phyloP scores from a whole-genome alignment of 1,139 yeast genomes.

The Chernovozyma sophiae-reginae region DNA sequence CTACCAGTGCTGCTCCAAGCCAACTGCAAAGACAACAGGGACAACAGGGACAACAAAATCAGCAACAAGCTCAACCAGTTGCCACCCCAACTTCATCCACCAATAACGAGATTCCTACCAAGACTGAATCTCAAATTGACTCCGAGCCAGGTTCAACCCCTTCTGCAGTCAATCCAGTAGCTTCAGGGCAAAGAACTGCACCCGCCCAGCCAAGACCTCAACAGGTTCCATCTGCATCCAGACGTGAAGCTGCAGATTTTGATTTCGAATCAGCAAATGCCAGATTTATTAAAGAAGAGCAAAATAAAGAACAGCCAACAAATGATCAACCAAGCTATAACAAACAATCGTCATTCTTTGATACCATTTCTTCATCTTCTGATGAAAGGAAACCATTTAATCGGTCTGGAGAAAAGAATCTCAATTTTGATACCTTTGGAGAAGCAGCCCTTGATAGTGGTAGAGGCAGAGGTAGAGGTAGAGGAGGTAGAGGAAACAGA shows the following conservation, averaged over 20 bases:
- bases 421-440: constrained; percentile 69
- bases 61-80: constrained; percentile 4
- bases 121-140: constrained; percentile 5
- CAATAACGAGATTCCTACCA: constrained; percentile 1
- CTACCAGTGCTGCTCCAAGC: constrained; percentile 15
- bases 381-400: constrained; percentile 27
- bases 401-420: constrained; percentile 58
- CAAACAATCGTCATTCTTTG: constrained; percentile 76
- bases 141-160: constrained; percentile 9
- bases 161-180: constrained; percentile 9
- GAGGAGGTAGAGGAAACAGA: constrained; percentile 21
- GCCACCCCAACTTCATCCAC: constrained; percentile 9
- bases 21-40: constrained; percentile 21
- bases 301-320: constrained; percentile 20
- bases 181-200: constrained; percentile 3
- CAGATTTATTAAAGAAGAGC: constrained; percentile 43
- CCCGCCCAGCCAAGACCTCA: constrained; percentile 4
- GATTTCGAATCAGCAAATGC: constrained; percentile 72
- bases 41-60: constrained; percentile 20
- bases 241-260: constrained; percentile 20
- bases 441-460: constrained; percentile 37
- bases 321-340: constrained; percentile 41
- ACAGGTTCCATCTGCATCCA: constrained; percentile 9
- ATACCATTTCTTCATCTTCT: constrained; percentile 63
- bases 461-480: constrained; percentile 12